Evolutionary conservation across 768 basidiomycete species (phyloP).

Genomic region (Clavaria fumosa): DNA sequence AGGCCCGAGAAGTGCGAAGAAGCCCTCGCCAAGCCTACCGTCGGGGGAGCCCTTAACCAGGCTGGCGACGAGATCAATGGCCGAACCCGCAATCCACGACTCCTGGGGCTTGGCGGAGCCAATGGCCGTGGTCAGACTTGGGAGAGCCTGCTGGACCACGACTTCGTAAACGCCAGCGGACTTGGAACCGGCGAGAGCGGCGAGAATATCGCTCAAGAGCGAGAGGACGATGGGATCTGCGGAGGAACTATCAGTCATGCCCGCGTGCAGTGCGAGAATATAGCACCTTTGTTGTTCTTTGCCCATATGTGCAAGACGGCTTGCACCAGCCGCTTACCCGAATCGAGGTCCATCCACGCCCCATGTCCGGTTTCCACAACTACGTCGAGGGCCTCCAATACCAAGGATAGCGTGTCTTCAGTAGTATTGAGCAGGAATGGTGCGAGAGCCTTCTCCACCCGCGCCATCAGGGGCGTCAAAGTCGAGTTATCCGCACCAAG

Average conservation of each 20-base stretch:
- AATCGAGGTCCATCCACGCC: conserved; percentile 53
- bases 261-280: not conserved
- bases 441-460: conserved; percentile 67
- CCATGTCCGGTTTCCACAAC: conserved; percentile 61
- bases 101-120: conserved; percentile 40
- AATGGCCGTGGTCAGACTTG: conserved; percentile 54
- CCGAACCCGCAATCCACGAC: conserved; percentile 63
- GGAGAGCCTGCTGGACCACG: conserved; percentile 60
- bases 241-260: conserved; percentile 4
- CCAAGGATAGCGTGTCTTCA: conserved; percentile 79
- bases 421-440: conserved; percentile 70
- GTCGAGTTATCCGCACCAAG: conserved; percentile 44
- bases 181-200: conserved; percentile 47
- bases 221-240: conserved; percentile 79
- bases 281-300: conserved; percentile 68
- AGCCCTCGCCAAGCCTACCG: conserved; percentile 58
- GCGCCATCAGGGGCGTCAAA: conserved; percentile 46
- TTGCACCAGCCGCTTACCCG: conserved; percentile 48
- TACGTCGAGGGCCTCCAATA: conserved; percentile 74
- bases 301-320: conserved; percentile 72
- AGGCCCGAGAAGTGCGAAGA: conserved; percentile 64
- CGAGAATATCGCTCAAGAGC: conserved; percentile 68
- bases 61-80: conserved; percentile 66
- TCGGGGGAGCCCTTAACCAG: conserved; percentile 52
- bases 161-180: conserved; percentile 49